A percentile compares a stretch with the other conserved stretches of the same genome.
phyloP scores from a whole-genome alignment of 129 eudicot species.

The Artemisia argyi region DNA sequence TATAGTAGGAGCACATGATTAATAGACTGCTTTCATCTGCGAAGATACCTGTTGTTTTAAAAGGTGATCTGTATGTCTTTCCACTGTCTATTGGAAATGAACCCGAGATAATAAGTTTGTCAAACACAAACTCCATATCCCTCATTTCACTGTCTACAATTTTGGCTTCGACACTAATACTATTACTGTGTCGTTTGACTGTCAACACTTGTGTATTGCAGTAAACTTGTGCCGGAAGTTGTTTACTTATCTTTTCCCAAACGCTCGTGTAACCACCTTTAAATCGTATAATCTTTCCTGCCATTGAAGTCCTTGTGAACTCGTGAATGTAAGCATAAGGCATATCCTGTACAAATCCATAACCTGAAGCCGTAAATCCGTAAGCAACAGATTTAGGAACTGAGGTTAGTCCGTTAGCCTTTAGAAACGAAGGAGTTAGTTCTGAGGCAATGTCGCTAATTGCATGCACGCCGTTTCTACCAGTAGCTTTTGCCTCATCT shows the following conservation, averaged over 20 bases:
- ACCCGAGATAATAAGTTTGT: slow-evolving; percentile 46
- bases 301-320: slow-evolving; percentile 53
- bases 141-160: not conserved
- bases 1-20: not conserved
- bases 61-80: slow-evolving; percentile 38
- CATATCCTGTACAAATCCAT: slow-evolving; percentile 53
- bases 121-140: slow-evolving; percentile 46
- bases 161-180: slow-evolving; percentile 10
- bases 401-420: slow-evolving; percentile 41
- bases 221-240: slow-evolving; percentile 26
- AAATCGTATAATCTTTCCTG: slow-evolving; percentile 44
- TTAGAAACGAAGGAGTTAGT: slow-evolving; percentile 38
- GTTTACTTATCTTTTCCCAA: slow-evolving; percentile 42
- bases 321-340: slow-evolving; percentile 55
- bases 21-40: not conserved
- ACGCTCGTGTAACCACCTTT: slow-evolving; percentile 44
- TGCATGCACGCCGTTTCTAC: slow-evolving; percentile 45
- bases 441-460: slow-evolving; percentile 47
- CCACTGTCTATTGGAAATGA: slow-evolving; percentile 27
- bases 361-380: slow-evolving; percentile 55
- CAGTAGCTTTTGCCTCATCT: slow-evolving; percentile 38
- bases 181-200: slow-evolving; percentile 23
- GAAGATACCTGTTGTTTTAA: slow-evolving; percentile 27
- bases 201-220: slow-evolving; percentile 31
- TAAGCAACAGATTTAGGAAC: slow-evolving; percentile 44